These are phyloP conservation scores for Microcyclospora tardicrescens DNA, from an alignment of 2,329 filamentous ascomycete species.

Conservation along the genomic window DNA sequence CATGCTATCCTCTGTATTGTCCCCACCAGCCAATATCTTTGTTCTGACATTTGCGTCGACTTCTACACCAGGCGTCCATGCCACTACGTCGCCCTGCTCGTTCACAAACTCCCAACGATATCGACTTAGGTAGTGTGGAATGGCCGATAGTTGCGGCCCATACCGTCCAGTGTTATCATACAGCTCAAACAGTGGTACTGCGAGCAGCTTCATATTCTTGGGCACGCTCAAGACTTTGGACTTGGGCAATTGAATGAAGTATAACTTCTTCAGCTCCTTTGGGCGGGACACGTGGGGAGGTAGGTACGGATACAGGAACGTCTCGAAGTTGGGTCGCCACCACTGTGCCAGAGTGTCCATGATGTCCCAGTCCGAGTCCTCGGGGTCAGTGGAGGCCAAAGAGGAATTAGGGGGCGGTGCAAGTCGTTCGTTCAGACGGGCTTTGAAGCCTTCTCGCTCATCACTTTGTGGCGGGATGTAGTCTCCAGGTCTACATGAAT, in stretches of 20 bases:
- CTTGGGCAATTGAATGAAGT: slow-evolving; percentile 87
- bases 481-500: slow-evolving; percentile 59
- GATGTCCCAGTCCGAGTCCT: slow-evolving; percentile 64
- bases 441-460: slow-evolving; percentile 90
- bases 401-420: slow-evolving; percentile 71
- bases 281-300: slow-evolving; percentile 90
- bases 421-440: slow-evolving; percentile 78
- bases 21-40: slow-evolving; percentile 20
- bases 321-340: slow-evolving; percentile 99
- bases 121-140: slow-evolving; percentile 82
- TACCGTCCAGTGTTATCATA: slow-evolving; percentile 96
- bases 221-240: slow-evolving; percentile 91
- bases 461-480: slow-evolving; percentile 83
- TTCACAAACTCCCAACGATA: slow-evolving; percentile 98
- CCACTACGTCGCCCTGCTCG: slow-evolving; percentile 73
- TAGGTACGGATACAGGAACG: slow-evolving; percentile 98
- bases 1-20: slow-evolving; percentile 5
- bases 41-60: slow-evolving; percentile 19
- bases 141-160: slow-evolving; percentile 88
- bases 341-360: slow-evolving; percentile 92
- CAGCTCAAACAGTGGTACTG: slow-evolving; percentile 90
- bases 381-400: slow-evolving; percentile 58
- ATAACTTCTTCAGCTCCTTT: slow-evolving; percentile 98
- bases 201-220: slow-evolving; percentile 99
- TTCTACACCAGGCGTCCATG: slow-evolving; percentile 19